Conservation (phyloP, 2,329 filamentous ascomycete species). For the Thermomyces lanuginosus region DNA sequence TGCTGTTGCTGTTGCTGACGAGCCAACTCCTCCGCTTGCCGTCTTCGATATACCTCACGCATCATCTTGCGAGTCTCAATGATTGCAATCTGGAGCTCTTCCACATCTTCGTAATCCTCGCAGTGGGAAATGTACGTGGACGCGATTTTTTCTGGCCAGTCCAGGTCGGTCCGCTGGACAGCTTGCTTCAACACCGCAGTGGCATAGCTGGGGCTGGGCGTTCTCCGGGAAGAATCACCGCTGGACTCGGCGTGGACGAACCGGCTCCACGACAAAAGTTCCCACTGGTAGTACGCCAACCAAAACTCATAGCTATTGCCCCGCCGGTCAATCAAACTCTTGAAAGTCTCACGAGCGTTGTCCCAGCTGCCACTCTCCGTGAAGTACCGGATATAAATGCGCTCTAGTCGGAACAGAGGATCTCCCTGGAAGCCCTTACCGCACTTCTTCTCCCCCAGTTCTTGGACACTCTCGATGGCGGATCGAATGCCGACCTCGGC, state of each 20-base stretch:
- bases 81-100: conserved; percentile 56
- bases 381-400: conserved; percentile 81
- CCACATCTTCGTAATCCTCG: conserved; percentile 72
- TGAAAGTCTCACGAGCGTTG: conserved; percentile 63
- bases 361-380: conserved; percentile 66
- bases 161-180: conserved; percentile 34
- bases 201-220: conserved; percentile 53
- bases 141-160: conserved; percentile 36
- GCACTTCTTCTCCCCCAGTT: conserved; percentile 61
- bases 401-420: conserved; percentile 71
- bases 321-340: conserved; percentile 50
- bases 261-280: conserved; percentile 56
- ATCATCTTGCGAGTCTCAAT: conserved; percentile 55
- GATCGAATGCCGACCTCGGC: conserved; percentile 79
- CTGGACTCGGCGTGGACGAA: conserved; percentile 38
- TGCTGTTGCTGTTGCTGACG: conserved; percentile 13
- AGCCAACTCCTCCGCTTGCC: conserved; percentile 46
- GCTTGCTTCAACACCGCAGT: conserved; percentile 64
- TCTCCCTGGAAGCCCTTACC: conserved; percentile 69
- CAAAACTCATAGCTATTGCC: conserved; percentile 82
- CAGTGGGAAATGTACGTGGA: conserved; percentile 40
- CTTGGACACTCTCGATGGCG: conserved; percentile 69
- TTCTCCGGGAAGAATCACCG: conserved; percentile 37
- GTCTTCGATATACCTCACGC: conserved; percentile 46
- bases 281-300: conserved; percentile 83